Evolutionary conservation across 2,329 filamentous ascomycete genomes (phyloP), one percentile per base, ranked within the genome.

Genomic region (Pyrenophora teres): DNA sequence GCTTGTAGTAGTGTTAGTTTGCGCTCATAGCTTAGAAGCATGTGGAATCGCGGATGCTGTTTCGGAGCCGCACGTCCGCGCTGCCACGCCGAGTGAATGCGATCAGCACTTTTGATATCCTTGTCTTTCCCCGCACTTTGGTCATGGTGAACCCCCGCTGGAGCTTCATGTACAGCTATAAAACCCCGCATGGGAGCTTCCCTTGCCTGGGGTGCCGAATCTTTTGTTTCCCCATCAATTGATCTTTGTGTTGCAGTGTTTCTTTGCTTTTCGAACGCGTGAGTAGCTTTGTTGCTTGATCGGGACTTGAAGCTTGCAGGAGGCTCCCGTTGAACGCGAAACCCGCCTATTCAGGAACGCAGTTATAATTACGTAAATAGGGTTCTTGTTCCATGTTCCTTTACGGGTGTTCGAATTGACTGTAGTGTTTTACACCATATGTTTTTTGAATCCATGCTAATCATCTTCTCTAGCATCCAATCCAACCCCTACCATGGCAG

Each of bases 41-140:
- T 48, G 18, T 42, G 41, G 42, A 25, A 46, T 19, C 32, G 38
- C 42, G 42, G 43, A 50, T 43, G 15, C 40, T 40, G 27, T 41
- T 52, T 57, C 65, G 67, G 64, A 68, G 68, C 67, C 65, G 63
- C 58, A 57, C 56, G 48, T 50, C 27, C 38, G 45, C 30, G 21
- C 3, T 39, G 27, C 23, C 2, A 9, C 23, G 8, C 23, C 6
- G 23, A 25, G 23, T 25, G 23, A 25, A 25, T 25, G 23, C 4
- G 23, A 25, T 25, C 23, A 25, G 23, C 27, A 30, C 9, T 4
- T 9, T 10, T 30, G 27, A 10, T 9, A 51, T 31, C 61, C 60
- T 55, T 63, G 64, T 59, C 60, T 46, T 65, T 57, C 67, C 67
- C 67, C 67, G 65, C 67, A 69, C 61, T 52, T 55, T 38, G 52